These are phyloP conservation scores for Huntiella savannae DNA, from an alignment of 2,329 filamentous ascomycete species.

Conservation along the genomic window DNA sequence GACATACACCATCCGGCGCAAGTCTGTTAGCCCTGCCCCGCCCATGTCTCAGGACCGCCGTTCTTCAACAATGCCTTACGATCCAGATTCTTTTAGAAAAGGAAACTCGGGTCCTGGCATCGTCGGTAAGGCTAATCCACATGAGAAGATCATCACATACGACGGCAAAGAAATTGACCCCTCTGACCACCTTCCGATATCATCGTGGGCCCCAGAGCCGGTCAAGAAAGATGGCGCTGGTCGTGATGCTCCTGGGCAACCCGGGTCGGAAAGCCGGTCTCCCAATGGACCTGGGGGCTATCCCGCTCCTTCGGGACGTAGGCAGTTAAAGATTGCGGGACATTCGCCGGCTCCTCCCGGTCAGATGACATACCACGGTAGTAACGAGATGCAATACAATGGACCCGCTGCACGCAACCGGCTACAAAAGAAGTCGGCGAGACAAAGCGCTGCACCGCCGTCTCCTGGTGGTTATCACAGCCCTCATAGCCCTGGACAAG, in stretches of 20 bases:
- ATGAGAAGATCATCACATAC: conserved; percentile 54
- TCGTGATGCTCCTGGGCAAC: conserved; percentile 17
- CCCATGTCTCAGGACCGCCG: conserved; percentile 28
- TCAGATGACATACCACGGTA: conserved; percentile 13
- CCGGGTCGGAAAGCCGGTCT: conserved; percentile 26
- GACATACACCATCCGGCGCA: conserved; percentile 41
- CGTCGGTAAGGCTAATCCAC: conserved; percentile 13
- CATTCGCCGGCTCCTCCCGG: conserved; percentile 24
- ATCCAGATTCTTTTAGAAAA: conserved; percentile 56
- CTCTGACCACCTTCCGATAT: conserved; percentile 60
- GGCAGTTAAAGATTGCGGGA: conserved; percentile 30
- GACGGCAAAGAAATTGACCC: conserved; percentile 64
- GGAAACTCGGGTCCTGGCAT: not conserved
- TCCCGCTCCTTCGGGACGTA: conserved; percentile 18
- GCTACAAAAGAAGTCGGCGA: conserved; percentile 43
- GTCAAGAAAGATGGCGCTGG: conserved; percentile 23
- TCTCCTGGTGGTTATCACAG: conserved; percentile 12
- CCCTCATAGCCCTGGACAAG: not conserved
- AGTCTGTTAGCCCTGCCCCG: conserved; percentile 57
- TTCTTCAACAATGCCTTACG: conserved; percentile 47
- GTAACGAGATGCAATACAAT: conserved; percentile 16
- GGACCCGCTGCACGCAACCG: conserved; percentile 27
- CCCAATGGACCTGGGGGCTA: conserved; percentile 25
- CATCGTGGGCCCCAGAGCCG: conserved; percentile 60
- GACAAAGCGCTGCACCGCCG: conserved; percentile 24